These are phyloP conservation scores for Phytopythium litorale DNA, from an alignment of 352 stramenopile species.

Conservation along the genomic window DNA sequence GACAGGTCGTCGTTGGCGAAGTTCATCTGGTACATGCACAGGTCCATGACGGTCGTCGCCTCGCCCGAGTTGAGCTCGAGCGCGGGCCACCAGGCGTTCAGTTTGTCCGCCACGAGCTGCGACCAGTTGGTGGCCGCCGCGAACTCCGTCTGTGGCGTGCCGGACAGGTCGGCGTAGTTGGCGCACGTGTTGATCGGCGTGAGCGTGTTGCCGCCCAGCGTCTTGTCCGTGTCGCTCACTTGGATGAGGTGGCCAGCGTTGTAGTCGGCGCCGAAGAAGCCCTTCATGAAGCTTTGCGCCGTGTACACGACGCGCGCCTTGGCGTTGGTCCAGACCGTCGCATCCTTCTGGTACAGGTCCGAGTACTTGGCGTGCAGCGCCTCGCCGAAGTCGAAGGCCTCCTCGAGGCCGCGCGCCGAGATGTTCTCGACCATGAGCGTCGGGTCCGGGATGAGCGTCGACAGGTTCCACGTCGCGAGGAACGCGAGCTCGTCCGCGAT, in stretches of 20 bases:
- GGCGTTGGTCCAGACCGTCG: constrained; percentile 45
- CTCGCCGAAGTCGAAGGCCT: constrained; percentile 36
- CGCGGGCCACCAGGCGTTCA: constrained; percentile 33
- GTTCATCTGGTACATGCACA: constrained; percentile 59
- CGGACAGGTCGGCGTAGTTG: constrained; percentile 27
- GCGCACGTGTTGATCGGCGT: constrained; percentile 49
- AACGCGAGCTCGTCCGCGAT: constrained; percentile 37
- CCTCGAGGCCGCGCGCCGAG: constrained; percentile 35
- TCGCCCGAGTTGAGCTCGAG: constrained; percentile 35
- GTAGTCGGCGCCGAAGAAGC: constrained; percentile 33
- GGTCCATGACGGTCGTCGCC: constrained; percentile 40
- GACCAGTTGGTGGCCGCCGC: constrained; percentile 21
- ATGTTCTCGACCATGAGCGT: constrained; percentile 50
- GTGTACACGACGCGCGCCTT: constrained; percentile 51
- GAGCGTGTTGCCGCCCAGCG: constrained; percentile 41
- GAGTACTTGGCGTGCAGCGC: constrained; percentile 35
- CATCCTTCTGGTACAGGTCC: constrained; percentile 31
- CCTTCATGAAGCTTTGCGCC: constrained; percentile 44
- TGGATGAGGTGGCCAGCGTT: constrained; percentile 23
- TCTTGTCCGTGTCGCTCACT: constrained; percentile 35
- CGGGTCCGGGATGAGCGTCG: constrained; percentile 28
- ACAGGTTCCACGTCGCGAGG: constrained; percentile 40
- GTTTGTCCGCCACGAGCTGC: constrained; percentile 19
- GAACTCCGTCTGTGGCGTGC: constrained; percentile 25
- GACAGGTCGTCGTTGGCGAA: constrained; percentile 32